Percentiles rank a stretch among this genome's conserved stretches.
Evolutionary conservation across 163 green algal genomes (phyloP).

Genomic region (Volvox carteri): DNA sequence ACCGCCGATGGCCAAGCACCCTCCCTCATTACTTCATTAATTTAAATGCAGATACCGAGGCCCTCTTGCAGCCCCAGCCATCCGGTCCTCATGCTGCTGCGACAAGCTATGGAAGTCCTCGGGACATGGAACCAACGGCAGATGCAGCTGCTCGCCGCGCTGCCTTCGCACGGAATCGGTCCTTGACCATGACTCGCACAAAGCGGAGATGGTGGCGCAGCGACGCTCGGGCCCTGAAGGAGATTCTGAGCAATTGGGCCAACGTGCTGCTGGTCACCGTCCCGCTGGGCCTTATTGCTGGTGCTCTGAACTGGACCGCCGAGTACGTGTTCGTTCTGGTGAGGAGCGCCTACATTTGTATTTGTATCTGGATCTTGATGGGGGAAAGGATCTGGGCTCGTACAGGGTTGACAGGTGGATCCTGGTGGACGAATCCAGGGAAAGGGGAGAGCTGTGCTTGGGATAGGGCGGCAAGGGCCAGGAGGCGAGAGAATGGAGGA

Average conservation of each 20-base stretch:
- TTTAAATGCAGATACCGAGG: background rate
- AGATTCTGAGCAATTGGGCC: slow-evolving; percentile 75
- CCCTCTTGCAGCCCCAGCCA: background rate
- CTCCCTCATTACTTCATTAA: too few relatives aligned
- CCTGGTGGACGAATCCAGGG: too few relatives aligned
- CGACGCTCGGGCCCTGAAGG: slow-evolving; percentile 64
- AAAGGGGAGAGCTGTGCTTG: too few relatives aligned
- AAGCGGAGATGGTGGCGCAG: slow-evolving; percentile 29
- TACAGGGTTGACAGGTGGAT: too few relatives aligned
- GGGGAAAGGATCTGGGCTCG: too few relatives aligned
- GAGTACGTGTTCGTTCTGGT: slow-evolving; percentile 34
- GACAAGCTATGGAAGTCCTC: background rate
- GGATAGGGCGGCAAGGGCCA: too few relatives aligned
- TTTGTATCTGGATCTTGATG: too few relatives aligned
- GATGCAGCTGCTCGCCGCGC: slow-evolving; percentile 2
- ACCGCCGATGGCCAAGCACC: too few relatives aligned
- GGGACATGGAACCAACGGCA: background rate
- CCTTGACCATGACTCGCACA: background rate
- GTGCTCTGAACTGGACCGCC: slow-evolving; percentile 18
- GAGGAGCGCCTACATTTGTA: too few relatives aligned
- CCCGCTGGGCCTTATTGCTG: slow-evolving; percentile 71
- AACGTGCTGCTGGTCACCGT: slow-evolving; percentile 80
- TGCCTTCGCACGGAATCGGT: background rate
- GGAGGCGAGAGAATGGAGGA: too few relatives aligned
- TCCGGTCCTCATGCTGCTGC: background rate